Conservation (phyloP, 2,329 filamentous ascomycete species). For the Colletotrichum zoysiae region DNA sequence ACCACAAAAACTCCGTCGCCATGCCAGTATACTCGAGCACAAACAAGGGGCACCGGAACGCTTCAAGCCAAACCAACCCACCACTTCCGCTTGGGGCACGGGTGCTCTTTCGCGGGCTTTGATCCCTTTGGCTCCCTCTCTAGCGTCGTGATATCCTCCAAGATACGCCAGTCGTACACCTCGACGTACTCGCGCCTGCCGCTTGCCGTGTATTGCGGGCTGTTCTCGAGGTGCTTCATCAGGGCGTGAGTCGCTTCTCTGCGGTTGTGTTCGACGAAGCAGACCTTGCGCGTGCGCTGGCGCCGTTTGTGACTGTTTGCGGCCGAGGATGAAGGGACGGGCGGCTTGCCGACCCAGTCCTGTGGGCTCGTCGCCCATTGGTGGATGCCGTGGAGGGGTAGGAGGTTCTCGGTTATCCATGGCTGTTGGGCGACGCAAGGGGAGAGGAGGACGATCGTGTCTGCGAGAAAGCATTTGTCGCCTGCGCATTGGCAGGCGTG, state of each 20-base stretch:
- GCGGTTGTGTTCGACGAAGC: constrained; percentile 55
- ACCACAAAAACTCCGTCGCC: neutral
- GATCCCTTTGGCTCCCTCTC: constrained; percentile 50
- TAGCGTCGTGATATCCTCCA: constrained; percentile 55
- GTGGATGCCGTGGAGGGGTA: constrained; percentile 58
- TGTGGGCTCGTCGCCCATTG: constrained; percentile 51
- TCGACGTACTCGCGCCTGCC: constrained; percentile 54
- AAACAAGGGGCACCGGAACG: neutral
- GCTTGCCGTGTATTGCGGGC: constrained; percentile 46
- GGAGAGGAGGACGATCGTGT: constrained; percentile 56
- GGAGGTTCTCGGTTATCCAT: constrained; percentile 54
- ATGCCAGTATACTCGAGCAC: neutral
- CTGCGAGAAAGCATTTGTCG: constrained; percentile 54
- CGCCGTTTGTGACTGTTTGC: neutral
- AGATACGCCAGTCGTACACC: constrained; percentile 62
- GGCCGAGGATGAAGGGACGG: neutral
- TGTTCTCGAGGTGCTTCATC: constrained; percentile 50
- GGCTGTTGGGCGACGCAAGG: constrained; percentile 55
- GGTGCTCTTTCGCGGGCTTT: neutral
- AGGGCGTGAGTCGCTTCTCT: constrained; percentile 50
- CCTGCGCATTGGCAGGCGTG: constrained; percentile 45
- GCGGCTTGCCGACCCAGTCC: constrained; percentile 49
- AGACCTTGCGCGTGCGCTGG: constrained; percentile 34
- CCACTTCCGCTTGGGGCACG: constrained; percentile 59
- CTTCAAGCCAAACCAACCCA: constrained; percentile 57